These are phyloP conservation scores for Trypanosoma boissoni DNA, from an alignment of 208 protist genomes.

Conservation along the genomic window DNA sequence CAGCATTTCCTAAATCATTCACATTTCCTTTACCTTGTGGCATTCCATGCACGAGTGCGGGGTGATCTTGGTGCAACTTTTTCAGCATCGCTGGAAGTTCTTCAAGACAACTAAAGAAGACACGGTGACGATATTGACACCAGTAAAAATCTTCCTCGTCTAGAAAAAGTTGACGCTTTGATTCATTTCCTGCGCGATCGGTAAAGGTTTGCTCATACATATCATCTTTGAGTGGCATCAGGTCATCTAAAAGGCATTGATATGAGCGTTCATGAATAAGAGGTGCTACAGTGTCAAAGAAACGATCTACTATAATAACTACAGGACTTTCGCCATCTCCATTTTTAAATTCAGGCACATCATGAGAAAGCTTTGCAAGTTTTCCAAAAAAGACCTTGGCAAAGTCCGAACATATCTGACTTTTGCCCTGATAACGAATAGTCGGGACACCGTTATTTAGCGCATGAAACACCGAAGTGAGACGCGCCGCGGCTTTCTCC, in stretches of 20 bases:
- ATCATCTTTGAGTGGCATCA: slow-evolving; percentile 52
- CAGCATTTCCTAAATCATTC: slow-evolving; percentile 43
- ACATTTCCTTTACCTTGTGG: slow-evolving; percentile 26
- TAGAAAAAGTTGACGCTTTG: slow-evolving; percentile 39
- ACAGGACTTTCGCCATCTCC: slow-evolving; percentile 31
- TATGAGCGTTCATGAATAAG: slow-evolving; percentile 86
- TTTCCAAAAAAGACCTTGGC: slow-evolving; percentile 41
- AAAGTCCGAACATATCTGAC: slow-evolving; percentile 40
- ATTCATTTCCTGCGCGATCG: slow-evolving; percentile 35
- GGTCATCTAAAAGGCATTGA: slow-evolving; percentile 77
- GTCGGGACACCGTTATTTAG: slow-evolving; percentile 50
- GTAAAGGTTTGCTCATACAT: slow-evolving; percentile 60
- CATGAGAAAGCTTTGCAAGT: slow-evolving; percentile 33
- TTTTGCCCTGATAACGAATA: slow-evolving; percentile 66
- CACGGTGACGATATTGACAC: slow-evolving; percentile 69
- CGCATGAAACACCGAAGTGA: slow-evolving; percentile 60
- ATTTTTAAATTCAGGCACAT: slow-evolving; percentile 34
- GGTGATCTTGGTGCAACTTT: slow-evolving; percentile 57
- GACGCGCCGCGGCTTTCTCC: slow-evolving; percentile 38
- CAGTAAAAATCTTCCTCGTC: slow-evolving; percentile 76
- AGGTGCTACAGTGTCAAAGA: slow-evolving; percentile 64
- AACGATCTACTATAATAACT: slow-evolving; percentile 84
- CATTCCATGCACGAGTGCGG: slow-evolving; percentile 41
- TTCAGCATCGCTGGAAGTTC: slow-evolving; percentile 57
- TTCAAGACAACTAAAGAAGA: slow-evolving; percentile 51